phyloP scores from a whole-genome alignment of 306 rosid species.

The Corylus heterophylla region DNA sequence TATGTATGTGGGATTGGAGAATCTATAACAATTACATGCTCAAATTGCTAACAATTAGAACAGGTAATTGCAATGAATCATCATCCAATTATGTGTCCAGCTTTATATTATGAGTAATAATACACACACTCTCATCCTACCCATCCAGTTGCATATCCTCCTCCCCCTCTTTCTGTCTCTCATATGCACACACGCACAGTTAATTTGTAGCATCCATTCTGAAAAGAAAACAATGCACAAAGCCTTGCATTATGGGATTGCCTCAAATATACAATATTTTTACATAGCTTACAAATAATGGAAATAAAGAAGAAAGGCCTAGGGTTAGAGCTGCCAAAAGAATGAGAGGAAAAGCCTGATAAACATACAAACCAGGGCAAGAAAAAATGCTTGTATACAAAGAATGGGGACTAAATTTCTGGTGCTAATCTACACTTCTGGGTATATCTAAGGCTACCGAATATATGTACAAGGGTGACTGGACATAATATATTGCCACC shows the following conservation, averaged over 20 bases:
- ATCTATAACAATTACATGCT: no score
- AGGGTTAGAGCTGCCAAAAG: slow-evolving; percentile 48
- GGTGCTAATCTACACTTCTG: slow-evolving; percentile 49
- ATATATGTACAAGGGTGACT: slow-evolving; percentile 60
- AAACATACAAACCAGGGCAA: slow-evolving; percentile 33
- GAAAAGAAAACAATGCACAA: slow-evolving; percentile 18
- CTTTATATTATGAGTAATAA: no score
- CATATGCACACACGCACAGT: background rate
- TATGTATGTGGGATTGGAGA: no score
- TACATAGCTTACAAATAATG: slow-evolving; percentile 32
- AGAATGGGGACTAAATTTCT: slow-evolving; percentile 54
- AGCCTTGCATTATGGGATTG: slow-evolving; percentile 30
- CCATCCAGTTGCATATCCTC: no score
- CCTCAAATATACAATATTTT: slow-evolving; percentile 51
- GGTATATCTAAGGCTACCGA: slow-evolving; percentile 33
- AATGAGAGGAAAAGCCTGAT: slow-evolving; percentile 32
- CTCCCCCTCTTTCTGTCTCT: no score
- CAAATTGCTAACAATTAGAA: no score
- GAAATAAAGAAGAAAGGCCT: slow-evolving; percentile 29
- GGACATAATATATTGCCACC: slow-evolving; percentile 46
- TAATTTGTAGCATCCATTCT: background rate
- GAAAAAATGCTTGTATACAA: slow-evolving; percentile 50
- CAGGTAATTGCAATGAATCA: no score
- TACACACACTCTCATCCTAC: no score
- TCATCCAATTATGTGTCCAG: no score